These are phyloP conservation scores for Ettlia oleoabundans DNA, from an alignment of 139 green algal species.

Conservation along the genomic window DNA sequence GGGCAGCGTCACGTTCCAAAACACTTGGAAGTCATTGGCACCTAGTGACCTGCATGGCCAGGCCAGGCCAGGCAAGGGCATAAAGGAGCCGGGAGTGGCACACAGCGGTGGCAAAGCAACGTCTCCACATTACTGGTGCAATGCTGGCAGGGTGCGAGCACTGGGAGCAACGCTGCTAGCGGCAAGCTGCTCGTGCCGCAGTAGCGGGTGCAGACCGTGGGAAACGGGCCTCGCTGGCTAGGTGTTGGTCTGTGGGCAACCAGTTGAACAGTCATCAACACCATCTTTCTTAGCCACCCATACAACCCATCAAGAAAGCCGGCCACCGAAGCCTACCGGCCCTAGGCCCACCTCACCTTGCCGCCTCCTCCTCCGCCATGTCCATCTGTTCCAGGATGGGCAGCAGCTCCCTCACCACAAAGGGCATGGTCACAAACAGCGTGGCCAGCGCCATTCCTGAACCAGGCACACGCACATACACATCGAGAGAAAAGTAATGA, in stretches of 20 bases:
- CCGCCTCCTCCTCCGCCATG: conserved; percentile 82
- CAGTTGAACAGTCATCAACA: too few species aligned
- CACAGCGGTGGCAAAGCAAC: neutral
- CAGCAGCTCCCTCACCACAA: conserved; percentile 89
- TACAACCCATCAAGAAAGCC: too few species aligned
- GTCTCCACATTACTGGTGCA: neutral
- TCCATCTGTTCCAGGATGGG: conserved; percentile 88
- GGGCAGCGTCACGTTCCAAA: conserved; percentile 90
- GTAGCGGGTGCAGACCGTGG: neutral
- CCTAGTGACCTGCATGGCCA: conserved; percentile 32
- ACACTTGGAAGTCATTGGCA: conserved; percentile 83
- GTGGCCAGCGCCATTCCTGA: conserved; percentile 88
- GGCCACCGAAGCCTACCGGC: too few species aligned
- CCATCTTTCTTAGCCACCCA: neutral
- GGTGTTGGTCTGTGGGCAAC: neutral
- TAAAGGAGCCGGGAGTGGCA: neutral
- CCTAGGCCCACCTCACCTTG: too few species aligned
- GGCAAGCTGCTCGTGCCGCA: neutral
- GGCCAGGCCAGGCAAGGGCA: neutral
- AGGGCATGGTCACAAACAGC: conserved; percentile 91
- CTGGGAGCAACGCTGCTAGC: neutral
- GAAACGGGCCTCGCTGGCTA: neutral
- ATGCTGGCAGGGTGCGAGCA: neutral
- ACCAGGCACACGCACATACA: neutral
- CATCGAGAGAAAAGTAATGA: too few species aligned